A percentile compares a stretch with the other conserved stretches of the same genome.
Evolutionary conservation across 2,329 filamentous ascomycete genomes (phyloP).

Genomic region (Fusarium torulosum): DNA sequence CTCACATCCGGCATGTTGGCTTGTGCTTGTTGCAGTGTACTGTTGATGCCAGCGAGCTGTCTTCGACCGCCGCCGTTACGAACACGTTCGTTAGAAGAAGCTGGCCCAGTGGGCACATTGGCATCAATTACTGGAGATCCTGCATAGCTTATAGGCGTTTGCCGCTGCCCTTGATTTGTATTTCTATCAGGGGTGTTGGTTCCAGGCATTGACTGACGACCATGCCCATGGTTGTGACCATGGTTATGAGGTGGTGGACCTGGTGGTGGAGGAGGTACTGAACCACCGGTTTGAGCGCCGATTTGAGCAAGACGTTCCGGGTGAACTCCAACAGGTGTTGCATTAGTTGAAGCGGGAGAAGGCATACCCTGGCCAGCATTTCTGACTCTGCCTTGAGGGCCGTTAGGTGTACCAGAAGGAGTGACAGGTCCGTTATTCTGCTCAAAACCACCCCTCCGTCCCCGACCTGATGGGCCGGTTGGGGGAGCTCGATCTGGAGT

Average conservation of each 20-base stretch:
- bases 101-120: constrained; percentile 53
- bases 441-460: constrained; percentile 61
- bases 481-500: constrained; percentile 66
- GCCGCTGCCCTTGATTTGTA: constrained; percentile 41
- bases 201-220: constrained; percentile 51
- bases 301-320: constrained; percentile 66
- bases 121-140: constrained; percentile 46
- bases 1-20: constrained; percentile 55
- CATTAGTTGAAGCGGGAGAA: constrained; percentile 44
- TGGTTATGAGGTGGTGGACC: constrained; percentile 47
- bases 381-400: constrained; percentile 58
- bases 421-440: constrained; percentile 50
- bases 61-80: constrained; percentile 59
- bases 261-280: constrained; percentile 51
- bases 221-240: constrained; percentile 40
- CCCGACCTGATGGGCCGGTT: constrained; percentile 65
- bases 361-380: constrained; percentile 52
- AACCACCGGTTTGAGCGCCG: constrained; percentile 59
- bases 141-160: constrained; percentile 42
- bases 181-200: constrained; percentile 52
- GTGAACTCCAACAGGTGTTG: constrained; percentile 57
- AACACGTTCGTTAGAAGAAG: constrained; percentile 54
- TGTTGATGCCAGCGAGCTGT: constrained; percentile 71
- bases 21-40: constrained; percentile 66
- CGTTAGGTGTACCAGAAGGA: constrained; percentile 46